These are phyloP conservation scores for Candida sanyiensis DNA, from an alignment of 805 yeast species.

Conservation along the genomic window DNA sequence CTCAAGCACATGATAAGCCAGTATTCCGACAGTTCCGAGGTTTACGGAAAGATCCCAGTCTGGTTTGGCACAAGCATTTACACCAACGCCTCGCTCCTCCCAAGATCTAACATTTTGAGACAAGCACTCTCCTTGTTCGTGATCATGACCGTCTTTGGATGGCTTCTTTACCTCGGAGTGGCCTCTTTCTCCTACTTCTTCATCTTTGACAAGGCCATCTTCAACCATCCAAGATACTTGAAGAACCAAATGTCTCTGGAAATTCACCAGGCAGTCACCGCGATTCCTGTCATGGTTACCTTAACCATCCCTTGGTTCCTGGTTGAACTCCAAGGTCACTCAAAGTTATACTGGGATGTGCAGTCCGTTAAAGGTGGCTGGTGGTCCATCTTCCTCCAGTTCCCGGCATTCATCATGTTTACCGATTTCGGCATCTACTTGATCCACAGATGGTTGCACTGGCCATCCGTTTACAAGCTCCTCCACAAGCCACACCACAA, in stretches of 20 bases:
- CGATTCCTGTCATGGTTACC: constrained; percentile 86
- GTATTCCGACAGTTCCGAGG: constrained; percentile 31
- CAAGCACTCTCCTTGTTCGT: constrained; percentile 61
- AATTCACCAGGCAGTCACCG: constrained; percentile 66
- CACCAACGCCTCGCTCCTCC: constrained; percentile 61
- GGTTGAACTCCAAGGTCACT: constrained; percentile 76
- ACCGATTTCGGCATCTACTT: constrained; percentile 91
- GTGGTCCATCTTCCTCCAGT: constrained; percentile 57
- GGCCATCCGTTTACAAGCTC: constrained; percentile 80
- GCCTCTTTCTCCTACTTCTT: constrained; percentile 75
- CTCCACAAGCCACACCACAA: constrained; percentile 98
- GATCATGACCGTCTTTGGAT: constrained; percentile 77
- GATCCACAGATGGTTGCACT: constrained; percentile 89
- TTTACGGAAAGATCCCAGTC: constrained; percentile 58
- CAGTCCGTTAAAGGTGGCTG: constrained; percentile 62
- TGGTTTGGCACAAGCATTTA: constrained; percentile 50
- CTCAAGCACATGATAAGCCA: constrained; percentile 16
- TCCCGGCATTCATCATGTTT: constrained; percentile 79
- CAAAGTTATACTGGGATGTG: constrained; percentile 65
- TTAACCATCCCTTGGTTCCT: constrained; percentile 89
- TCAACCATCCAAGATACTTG: constrained; percentile 93
- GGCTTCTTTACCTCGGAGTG: constrained; percentile 68
- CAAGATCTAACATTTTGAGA: constrained; percentile 69
- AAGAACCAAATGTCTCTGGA: constrained; percentile 90
- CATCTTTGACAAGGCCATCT: constrained; percentile 81